Conservation (phyloP, 1,284 basidiomycete species). For the Boletus mariae region DNA sequence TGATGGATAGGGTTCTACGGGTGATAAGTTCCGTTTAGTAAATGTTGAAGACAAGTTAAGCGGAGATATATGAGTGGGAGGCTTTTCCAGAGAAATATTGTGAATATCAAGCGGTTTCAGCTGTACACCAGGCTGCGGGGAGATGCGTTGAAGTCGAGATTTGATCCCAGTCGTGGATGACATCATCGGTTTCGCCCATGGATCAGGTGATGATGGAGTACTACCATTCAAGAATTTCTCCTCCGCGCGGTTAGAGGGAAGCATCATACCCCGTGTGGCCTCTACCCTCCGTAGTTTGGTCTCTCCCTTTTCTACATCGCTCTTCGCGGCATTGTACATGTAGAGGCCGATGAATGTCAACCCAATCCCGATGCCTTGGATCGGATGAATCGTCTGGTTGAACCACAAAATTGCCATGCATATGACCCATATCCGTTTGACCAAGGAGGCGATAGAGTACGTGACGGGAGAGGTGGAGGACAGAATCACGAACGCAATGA, state of each 20-base stretch:
- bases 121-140: conserved; percentile 4
- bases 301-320: conserved; percentile 91
- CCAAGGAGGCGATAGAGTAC: conserved; percentile 95
- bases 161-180: conserved; percentile 29
- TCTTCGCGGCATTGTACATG: conserved; percentile 95
- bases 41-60: conserved; percentile 19
- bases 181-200: neutral
- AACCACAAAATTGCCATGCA: conserved; percentile 98
- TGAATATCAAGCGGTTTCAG: conserved; percentile 12
- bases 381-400: conserved; percentile 77
- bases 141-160: conserved; percentile 18
- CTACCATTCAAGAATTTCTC: conserved; percentile 45
- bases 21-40: conserved; percentile 32
- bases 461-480: conserved; percentile 96
- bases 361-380: conserved; percentile 86
- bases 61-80: conserved; percentile 33
- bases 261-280: conserved; percentile 66
- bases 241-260: conserved; percentile 68
- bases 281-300: conserved; percentile 83
- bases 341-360: conserved; percentile 90
- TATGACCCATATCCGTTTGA: conserved; percentile 98
- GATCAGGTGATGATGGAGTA: conserved; percentile 20
- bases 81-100: conserved; percentile 22
- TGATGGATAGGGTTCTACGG: conserved; percentile 66
- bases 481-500: conserved; percentile 95